phyloP scores from a whole-genome alignment of 805 yeast genomes.

The Candida sphagnicola region DNA sequence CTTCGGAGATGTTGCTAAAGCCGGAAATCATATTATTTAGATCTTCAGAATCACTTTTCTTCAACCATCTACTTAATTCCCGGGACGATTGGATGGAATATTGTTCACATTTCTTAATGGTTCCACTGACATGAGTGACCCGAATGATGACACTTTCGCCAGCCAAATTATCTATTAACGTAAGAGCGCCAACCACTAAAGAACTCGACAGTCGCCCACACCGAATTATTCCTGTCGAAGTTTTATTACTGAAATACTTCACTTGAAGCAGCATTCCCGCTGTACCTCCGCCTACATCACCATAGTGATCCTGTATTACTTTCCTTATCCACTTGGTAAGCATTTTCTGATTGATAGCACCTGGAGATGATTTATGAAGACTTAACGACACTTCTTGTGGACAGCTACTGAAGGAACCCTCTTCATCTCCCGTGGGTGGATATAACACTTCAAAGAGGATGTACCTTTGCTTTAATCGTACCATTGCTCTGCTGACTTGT shows the following conservation, averaged over 20 bases:
- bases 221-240: constrained; percentile 81
- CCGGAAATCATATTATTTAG: constrained; percentile 2
- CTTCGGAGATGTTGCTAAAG: constrained; percentile 6
- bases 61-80: constrained; percentile 25
- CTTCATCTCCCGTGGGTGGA: constrained; percentile 40
- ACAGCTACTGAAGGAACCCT: constrained; percentile 22
- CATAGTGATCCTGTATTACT: constrained; percentile 61
- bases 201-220: constrained; percentile 65
- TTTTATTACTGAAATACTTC: constrained; percentile 76
- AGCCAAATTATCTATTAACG: constrained; percentile 49
- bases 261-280: constrained; percentile 57
- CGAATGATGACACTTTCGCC: constrained; percentile 50
- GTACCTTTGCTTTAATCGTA: constrained; percentile 81
- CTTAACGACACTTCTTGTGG: constrained; percentile 38
- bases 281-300: constrained; percentile 72
- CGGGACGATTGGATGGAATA: constrained; percentile 52
- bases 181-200: constrained; percentile 62
- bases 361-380: constrained; percentile 50
- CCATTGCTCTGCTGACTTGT: constrained; percentile 58
- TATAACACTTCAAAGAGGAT: constrained; percentile 74
- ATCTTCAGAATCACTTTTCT: constrained; percentile 6
- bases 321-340: constrained; percentile 52
- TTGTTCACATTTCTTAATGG: constrained; percentile 79
- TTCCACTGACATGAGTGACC: constrained; percentile 75
- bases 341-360: constrained; percentile 43